Evolutionary conservation across 2,329 filamentous ascomycete genomes (phyloP).

Genomic region (Rutstroemia sp.): DNA sequence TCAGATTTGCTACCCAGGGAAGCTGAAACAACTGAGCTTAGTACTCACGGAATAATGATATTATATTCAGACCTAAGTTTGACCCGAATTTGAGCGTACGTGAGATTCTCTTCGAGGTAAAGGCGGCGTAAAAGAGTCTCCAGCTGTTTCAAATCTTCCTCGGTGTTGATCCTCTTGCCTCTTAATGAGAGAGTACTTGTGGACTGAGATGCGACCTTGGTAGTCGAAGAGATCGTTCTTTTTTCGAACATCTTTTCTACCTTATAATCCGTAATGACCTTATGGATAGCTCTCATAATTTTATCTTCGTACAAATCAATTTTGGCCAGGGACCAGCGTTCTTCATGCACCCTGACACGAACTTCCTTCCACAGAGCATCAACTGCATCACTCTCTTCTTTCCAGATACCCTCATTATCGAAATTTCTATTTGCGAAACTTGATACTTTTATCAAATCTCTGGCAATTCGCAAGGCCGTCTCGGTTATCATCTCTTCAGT

Average conservation of each 20-base stretch:
- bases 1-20: no score
- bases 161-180: no score
- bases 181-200: no score
- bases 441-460: neutral
- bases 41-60: no score
- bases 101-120: no score
- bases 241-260: neutral
- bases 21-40: no score
- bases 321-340: neutral
- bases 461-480: neutral
- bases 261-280: neutral
- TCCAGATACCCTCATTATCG: neutral
- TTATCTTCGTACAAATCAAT: neutral
- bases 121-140: no score
- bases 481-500: neutral
- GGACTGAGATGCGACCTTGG: neutral
- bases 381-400: neutral
- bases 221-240: no score
- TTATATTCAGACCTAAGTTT: no score
- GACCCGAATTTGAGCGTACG: no score
- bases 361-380: no score
- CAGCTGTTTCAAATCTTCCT: no score
- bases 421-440: neutral
- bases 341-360: neutral
- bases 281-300: neutral